phyloP scores from a whole-genome alignment of 2,329 filamentous ascomycete species.

The Fusarium hainanense region DNA sequence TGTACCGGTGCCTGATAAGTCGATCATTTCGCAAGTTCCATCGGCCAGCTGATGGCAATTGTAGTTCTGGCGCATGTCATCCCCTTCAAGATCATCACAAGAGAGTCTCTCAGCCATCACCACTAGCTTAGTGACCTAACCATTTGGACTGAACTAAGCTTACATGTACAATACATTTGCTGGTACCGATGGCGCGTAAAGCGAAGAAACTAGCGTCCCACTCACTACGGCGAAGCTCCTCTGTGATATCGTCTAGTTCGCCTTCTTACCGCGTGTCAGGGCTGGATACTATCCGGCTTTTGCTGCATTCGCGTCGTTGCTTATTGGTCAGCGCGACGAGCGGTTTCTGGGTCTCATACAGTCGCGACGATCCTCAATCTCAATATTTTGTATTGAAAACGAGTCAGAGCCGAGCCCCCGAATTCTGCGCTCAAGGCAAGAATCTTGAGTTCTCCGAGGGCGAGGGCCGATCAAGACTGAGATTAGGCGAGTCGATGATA shows the following conservation, averaged over 20 bases:
- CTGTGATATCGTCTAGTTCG: conserved; percentile 22
- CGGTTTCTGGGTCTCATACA: background rate
- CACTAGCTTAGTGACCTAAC: conserved; percentile 8
- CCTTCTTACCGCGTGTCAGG: conserved; percentile 26
- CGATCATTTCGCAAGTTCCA: background rate
- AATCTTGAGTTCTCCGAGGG: background rate
- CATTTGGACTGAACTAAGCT: background rate
- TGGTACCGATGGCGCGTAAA: conserved; percentile 18
- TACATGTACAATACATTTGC: conserved; percentile 2
- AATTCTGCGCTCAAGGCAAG: background rate
- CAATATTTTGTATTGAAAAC: background rate
- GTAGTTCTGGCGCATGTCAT: background rate
- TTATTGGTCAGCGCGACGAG: conserved; percentile 7
- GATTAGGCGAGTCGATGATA: background rate
- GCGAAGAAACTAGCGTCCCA: conserved; percentile 2
- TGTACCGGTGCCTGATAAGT: background rate
- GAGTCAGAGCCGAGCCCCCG: background rate
- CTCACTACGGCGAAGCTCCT: conserved; percentile 18
- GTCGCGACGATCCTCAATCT: background rate
- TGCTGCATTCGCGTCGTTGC: conserved; percentile 18
- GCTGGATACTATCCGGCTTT: conserved; percentile 35
- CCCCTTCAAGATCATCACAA: conserved; percentile 16
- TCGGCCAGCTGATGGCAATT: background rate
- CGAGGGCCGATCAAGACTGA: background rate
- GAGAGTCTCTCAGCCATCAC: conserved; percentile 4